Evolutionary conservation across 768 basidiomycete genomes (phyloP), one percentile per base, ranked within the genome.

Genomic region (Tricholoma sp.): DNA sequence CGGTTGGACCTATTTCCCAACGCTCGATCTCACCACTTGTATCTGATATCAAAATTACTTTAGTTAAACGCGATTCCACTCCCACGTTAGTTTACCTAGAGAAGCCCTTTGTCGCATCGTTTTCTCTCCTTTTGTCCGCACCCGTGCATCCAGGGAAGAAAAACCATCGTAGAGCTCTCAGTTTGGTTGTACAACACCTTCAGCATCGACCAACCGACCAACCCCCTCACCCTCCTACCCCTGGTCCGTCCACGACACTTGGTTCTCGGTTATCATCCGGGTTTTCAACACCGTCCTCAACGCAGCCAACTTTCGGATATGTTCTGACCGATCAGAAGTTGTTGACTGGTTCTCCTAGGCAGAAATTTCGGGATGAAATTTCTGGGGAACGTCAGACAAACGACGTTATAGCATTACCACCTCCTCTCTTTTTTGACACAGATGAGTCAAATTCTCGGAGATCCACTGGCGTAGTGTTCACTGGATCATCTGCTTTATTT

Each of bases 141-240:
- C 61, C 69, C 6, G 63, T 80, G n/a, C 76, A 76, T 4, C 59
- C 72, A 32, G 68, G 68, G 21, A 66, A 64, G 32, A 66, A 62
- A 31, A 49, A 63, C 54, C 57, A 63, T 22, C 72, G 74, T 47
- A 77, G 84, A 21, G 65, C 74, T 5, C 61, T 86, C 24, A 69
- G 70, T 11, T 69, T 91, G 24, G 86, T 78, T 16, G 76, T 91
- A 6, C 91, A 93, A 63, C 87, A 88, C 62, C 70, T 89, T 12
- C 77, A 79, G 45, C 76, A 79, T 18, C 73, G 75, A 14, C 75
- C 68, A 9, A 59, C 61, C 19, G 53, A 62, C 10, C 45, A 64
- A 16, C 24, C 63, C 12, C 56, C 69, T 6, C 59, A 63, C 5
- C 59, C 69, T 29, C 27, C 29, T 45, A 55, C 68, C 4, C 55